These are phyloP conservation scores for Diutina pseudorugosa DNA, from an alignment of 1,139 yeast genomes.

Conservation along the genomic window DNA sequence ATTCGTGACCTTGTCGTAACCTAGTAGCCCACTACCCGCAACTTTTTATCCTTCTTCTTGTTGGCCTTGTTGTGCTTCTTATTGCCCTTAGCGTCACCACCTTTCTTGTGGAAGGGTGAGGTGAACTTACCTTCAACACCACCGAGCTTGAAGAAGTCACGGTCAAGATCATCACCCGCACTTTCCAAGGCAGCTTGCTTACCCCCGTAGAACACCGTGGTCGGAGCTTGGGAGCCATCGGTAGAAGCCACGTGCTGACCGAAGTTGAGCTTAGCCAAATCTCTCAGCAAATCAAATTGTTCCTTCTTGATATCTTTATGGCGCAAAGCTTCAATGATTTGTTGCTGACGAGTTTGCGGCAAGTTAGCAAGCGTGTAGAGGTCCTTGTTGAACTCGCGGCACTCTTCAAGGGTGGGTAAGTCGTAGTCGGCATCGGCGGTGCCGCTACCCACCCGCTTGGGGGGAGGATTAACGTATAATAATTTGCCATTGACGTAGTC, in stretches of 20 bases:
- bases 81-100: constrained; percentile 9
- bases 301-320: constrained; percentile 37
- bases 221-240: constrained; percentile 26
- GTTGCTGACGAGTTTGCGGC: constrained; percentile 65
- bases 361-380: constrained; percentile 52
- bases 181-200: constrained; percentile 68
- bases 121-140: constrained; percentile 49
- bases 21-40: constrained; percentile 29
- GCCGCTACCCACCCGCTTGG: constrained; percentile 30
- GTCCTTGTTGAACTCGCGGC: constrained; percentile 56
- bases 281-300: constrained; percentile 54
- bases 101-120: constrained; percentile 61
- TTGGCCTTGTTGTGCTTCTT: constrained; percentile 78
- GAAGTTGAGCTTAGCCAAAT: constrained; percentile 61
- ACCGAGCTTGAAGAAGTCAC: constrained; percentile 68
- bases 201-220: constrained; percentile 49
- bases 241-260: constrained; percentile 49
- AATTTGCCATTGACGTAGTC: constrained; percentile 92
- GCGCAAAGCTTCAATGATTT: constrained; percentile 49
- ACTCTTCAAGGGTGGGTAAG: constrained; percentile 31
- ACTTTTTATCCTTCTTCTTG: constrained; percentile 47
- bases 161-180: constrained; percentile 71
- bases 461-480: constrained; percentile 82
- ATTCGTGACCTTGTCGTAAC: neutral
- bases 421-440: constrained; percentile 17